These are phyloP conservation scores for Neurospora sp. DNA, from an alignment of 495 filamentous ascomycete species.

Conservation along the genomic window DNA sequence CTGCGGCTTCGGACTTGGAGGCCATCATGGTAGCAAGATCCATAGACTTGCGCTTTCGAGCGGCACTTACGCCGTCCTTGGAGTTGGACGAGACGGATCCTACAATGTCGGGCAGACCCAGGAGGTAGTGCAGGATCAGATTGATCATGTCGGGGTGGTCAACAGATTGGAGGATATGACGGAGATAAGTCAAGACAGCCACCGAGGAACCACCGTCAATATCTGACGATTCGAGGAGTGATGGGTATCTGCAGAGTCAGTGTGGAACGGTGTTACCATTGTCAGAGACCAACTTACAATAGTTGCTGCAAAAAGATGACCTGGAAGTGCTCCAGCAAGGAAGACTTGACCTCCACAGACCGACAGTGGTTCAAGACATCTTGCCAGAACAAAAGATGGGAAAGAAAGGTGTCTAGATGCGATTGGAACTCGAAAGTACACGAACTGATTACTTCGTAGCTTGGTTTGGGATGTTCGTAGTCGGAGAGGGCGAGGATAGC, in stretches of 20 bases:
- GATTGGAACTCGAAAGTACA: constrained; percentile 59
- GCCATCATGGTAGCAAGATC: constrained; percentile 71
- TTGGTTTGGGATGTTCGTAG: constrained; percentile 51
- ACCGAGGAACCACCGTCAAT: constrained; percentile 93
- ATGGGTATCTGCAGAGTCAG: constrained; percentile 63
- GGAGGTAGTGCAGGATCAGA: constrained; percentile 83
- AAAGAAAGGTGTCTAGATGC: constrained; percentile 86
- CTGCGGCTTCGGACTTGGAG: constrained; percentile 53
- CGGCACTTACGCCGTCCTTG: constrained; percentile 39
- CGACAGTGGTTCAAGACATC: constrained; percentile 93
- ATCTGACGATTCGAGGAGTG: constrained; percentile 90
- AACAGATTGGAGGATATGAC: constrained; percentile 78
- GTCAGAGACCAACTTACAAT: constrained; percentile 49
- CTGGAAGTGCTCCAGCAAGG: constrained; percentile 91
- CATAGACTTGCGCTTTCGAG: constrained; percentile 77
- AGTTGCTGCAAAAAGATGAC: constrained; percentile 93
- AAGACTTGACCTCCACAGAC: constrained; percentile 82
- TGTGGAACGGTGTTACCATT: neutral
- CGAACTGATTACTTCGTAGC: constrained; percentile 57
- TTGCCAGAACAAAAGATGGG: constrained; percentile 94
- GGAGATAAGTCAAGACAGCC: constrained; percentile 87
- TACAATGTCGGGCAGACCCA: constrained; percentile 56
- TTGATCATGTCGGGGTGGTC: constrained; percentile 89
- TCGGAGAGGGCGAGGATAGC: constrained; percentile 80
- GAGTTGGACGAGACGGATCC: constrained; percentile 15